Percentiles rank a stretch among this genome's conserved stretches.
phyloP scores from a whole-genome alignment of 306 rosid genomes.

The Arachis hypogaea region DNA sequence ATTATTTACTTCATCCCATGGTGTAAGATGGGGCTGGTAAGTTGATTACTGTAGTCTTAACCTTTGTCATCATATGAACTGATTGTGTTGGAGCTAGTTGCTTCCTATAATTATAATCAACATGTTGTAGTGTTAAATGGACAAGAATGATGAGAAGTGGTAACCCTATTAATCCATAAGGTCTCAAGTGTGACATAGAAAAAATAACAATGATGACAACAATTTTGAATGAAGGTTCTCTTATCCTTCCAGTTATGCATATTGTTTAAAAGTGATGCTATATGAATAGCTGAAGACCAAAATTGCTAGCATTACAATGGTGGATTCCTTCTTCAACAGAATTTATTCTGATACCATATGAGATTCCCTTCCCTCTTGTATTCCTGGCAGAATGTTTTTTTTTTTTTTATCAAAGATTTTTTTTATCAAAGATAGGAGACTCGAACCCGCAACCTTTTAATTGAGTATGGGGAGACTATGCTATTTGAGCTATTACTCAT shows the following conservation, averaged over 20 bases:
- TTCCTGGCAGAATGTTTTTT: conserved; percentile 92
- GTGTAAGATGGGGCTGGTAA: conserved; percentile 75
- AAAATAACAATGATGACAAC: no score
- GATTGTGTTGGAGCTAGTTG: background rate
- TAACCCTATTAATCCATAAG: no score
- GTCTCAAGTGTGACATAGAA: background rate
- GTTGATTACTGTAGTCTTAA: conserved; percentile 76
- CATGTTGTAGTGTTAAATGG: no score
- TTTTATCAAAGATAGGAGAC: no score
- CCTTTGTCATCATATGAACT: conserved; percentile 67
- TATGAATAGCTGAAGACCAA: conserved; percentile 85
- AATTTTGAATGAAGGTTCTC: background rate
- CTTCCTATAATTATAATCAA: background rate
- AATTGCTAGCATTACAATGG: conserved; percentile 98
- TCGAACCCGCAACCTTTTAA: no score
- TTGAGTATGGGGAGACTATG: no score
- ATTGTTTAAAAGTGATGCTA: conserved; percentile 10
- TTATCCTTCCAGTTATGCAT: background rate
- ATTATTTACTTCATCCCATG: conserved; percentile 62
- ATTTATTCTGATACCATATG: conserved; percentile 88
- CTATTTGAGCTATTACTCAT: no score
- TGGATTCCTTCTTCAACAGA: conserved; percentile 96
- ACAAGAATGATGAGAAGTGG: no score
- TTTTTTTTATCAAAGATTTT: conserved; percentile 46
- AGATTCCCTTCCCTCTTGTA: conserved; percentile 97